Evolutionary conservation across 352 stramenopile genomes (phyloP).

Genomic region (Saprolegnia diclina): DNA sequence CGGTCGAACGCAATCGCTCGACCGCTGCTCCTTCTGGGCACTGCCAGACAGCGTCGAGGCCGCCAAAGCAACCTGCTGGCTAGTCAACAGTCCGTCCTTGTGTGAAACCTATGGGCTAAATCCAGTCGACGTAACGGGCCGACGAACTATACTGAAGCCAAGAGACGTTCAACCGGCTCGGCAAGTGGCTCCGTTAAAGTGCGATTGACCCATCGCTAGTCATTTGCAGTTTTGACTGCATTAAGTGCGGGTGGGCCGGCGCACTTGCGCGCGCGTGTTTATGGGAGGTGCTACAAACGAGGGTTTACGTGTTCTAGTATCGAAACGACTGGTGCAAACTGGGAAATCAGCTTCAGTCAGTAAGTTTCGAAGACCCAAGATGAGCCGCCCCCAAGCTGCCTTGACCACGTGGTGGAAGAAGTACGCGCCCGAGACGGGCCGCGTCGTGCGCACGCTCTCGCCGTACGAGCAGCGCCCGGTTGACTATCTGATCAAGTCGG

Average conservation of each 20-base stretch:
- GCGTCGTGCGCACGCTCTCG: slow-evolving; percentile 62
- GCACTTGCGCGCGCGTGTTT: not conserved
- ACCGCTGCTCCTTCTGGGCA: too few species aligned
- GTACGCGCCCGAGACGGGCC: slow-evolving; percentile 52
- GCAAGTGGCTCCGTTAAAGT: not conserved
- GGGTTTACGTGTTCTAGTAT: slow-evolving; percentile 1
- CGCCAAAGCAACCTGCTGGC: too few species aligned
- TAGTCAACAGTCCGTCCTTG: too few species aligned
- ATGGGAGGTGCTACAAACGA: not conserved
- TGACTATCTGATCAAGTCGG: slow-evolving; percentile 58
- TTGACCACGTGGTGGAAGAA: slow-evolving; percentile 67
- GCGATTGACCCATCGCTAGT: not conserved
- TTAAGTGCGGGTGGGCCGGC: not conserved
- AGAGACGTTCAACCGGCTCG: not conserved
- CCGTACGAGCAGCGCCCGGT: slow-evolving; percentile 63
- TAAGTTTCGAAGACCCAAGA: slow-evolving; percentile 22
- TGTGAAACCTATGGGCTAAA: too few species aligned
- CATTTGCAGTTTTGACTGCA: not conserved
- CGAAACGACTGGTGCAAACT: slow-evolving; percentile 20
- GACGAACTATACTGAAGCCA: not conserved
- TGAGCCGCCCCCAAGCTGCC: slow-evolving; percentile 21
- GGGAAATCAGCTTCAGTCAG: slow-evolving; percentile 8
- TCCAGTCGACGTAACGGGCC: too few species aligned
- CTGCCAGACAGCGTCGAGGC: too few species aligned
- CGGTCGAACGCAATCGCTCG: too few species aligned